Evolutionary conservation across 2,329 filamentous ascomycete species (phyloP), one percentile per base, ranked within the genome.

Genomic region (Talaromyces sp.): DNA sequence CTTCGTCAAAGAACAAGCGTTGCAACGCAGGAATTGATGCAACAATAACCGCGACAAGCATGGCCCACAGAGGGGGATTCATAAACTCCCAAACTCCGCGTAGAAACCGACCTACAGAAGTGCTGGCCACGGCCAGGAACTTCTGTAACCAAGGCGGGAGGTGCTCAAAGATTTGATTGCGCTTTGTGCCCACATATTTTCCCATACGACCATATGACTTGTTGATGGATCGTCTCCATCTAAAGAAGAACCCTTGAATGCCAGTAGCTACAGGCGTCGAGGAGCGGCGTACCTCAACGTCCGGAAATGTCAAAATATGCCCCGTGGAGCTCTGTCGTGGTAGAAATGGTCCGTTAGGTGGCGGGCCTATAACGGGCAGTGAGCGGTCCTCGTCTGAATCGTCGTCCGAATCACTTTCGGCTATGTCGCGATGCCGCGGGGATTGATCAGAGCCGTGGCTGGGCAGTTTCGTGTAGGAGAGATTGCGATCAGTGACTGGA

Each of bases 61-160:
- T 98, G 34, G 95, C 93, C 93, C 93, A 98, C 29, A 99, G 88
- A 0, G 95, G 95, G 49, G 95, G 94, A 78, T 98, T 98, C 94
- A 99, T 98, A 77, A 97, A 97, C 58, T 91, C 90, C 91, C 91
- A 95, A 13, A 93, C 76, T 61, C 93, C 93, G 58, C 79, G 79
- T 70, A 86, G 78, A 70, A 91, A 89, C 68, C 76, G 85, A 77
- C 70, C 71, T 34, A 80, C 62, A 49, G 76, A 78, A 36, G 73
- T 76, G 53, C 76, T 79, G 19, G 80, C 68, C 27, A 76, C 79
- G 10, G 80, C 77, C 3, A 88, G 72, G 6, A 74, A 69, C 60
- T 79, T 83, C 71, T 89, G 87, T 0, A 86, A 67, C 19, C 82
- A 78, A 4, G 71, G 68, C 3, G 88, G 88, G 10, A 90, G 79